These are phyloP conservation scores for Salix udensis DNA, from an alignment of 345 rosid species.

Conservation along the genomic window DNA sequence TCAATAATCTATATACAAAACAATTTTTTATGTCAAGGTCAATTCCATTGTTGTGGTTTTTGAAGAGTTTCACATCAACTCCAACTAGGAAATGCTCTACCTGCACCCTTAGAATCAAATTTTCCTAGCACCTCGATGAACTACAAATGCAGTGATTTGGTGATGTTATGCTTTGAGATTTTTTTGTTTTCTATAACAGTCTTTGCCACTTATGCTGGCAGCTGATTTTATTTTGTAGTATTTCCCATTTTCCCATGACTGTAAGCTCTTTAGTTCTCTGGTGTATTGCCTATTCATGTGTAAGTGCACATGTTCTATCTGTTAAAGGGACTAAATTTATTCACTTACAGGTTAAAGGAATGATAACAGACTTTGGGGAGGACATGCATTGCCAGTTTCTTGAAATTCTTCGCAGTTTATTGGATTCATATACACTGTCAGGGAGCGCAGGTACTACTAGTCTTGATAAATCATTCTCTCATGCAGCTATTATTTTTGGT, in stretches of 20 bases:
- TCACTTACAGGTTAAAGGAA: conserved; percentile 75
- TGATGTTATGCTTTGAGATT: not conserved
- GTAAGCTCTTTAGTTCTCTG: not conserved
- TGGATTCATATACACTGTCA: conserved; percentile 78
- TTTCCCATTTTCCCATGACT: not conserved
- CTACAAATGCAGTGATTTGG: not conserved
- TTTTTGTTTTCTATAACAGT: not conserved
- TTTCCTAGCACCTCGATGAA: not conserved
- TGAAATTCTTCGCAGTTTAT: conserved; percentile 90
- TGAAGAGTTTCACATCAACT: not conserved
- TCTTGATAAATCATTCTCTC: not conserved
- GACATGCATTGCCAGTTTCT: conserved; percentile 98
- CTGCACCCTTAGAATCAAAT: not conserved
- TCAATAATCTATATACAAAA: not conserved
- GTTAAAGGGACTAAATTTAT: not conserved
- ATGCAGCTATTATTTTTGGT: conserved; percentile 6
- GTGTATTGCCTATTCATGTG: not conserved
- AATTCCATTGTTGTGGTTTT: not conserved
- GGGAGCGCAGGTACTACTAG: conserved; percentile 65
- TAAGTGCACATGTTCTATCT: not conserved
- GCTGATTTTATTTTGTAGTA: not conserved
- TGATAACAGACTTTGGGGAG: conserved; percentile 90
- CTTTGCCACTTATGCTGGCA: not conserved
- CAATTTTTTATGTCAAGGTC: not conserved
- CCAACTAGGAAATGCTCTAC: not conserved